Evolutionary conservation across 169 alveolate species (phyloP), one percentile per base, ranked within the genome.

Genomic region (Amoebophrya sp.): DNA sequence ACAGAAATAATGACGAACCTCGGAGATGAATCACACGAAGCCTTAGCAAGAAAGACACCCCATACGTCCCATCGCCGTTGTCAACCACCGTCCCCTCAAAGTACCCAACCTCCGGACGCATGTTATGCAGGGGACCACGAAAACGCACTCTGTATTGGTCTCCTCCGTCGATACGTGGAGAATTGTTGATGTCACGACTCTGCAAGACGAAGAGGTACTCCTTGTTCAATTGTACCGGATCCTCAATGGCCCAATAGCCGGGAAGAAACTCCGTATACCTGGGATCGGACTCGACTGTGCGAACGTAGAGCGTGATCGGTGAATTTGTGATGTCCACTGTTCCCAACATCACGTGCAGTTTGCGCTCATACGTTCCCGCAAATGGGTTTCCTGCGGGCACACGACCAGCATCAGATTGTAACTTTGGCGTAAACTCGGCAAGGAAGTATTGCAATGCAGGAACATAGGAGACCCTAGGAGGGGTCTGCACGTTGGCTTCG

Each of bases 301-400:
- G 83, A 36, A 65, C 83, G 83, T 65, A 65, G 36, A 65, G 83
- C 39, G 83, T 65, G 83, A 65, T 36, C 39, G 83, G 83, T 10
- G 26, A 6, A 6, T 6, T 26, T 29, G 33, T 6, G 33, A 18
- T 1, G 33, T 1, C 83, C 33, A 1, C 33, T 36, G 36, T 26
- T 10, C 83, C 83, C 2, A 65, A 18, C 12, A 26, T 1, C 36
- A 65, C 83, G 83, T 65, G 83, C 83, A 65, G 83, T 36, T 65
- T 65, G 36, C 83, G 83, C 83, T 65, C 83, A 36, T 65, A 65
- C 33, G 83, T 65, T 10, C 83, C 83, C 36, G 83, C 12, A 18
- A 26, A 26, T 36, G 83, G 33, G n/a, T n/a, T n/a, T 10, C 83
- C 83, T 10, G 83, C 1, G 83, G n/a, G 83, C 33, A 65, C 83